Evolutionary conservation across 2,329 filamentous ascomycete genomes (phyloP).

Genomic region (Endoconidiophora laricicola): DNA sequence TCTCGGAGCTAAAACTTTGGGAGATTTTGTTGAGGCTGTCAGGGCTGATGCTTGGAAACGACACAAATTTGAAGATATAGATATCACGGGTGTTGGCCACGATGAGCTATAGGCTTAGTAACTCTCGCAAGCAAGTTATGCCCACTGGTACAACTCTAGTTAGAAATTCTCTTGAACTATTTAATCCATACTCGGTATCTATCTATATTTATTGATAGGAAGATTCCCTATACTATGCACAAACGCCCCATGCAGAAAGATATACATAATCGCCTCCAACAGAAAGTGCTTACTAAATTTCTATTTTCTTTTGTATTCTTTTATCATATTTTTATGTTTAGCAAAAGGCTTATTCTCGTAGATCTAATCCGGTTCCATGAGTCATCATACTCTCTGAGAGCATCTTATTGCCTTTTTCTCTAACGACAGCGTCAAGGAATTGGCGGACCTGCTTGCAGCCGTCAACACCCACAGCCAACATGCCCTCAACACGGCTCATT

Average conservation of each 20-base stretch:
- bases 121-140: not conserved
- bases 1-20: constrained; percentile 41
- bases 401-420: constrained; percentile 50
- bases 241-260: too few species aligned
- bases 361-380: not conserved
- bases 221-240: too few species aligned
- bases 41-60: constrained; percentile 76
- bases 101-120: constrained; percentile 12
- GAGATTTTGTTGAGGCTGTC: constrained; percentile 82
- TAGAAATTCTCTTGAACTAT: too few species aligned
- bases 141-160: too few species aligned
- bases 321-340: too few species aligned
- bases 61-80: constrained; percentile 53
- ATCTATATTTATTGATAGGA: too few species aligned
- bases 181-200: too few species aligned
- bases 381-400: constrained; percentile 20
- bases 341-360: not conserved
- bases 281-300: too few species aligned
- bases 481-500: constrained; percentile 64
- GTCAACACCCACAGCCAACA: constrained; percentile 84
- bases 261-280: too few species aligned
- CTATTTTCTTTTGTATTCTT: too few species aligned
- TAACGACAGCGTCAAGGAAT: constrained; percentile 66
- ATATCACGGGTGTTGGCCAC: constrained; percentile 25
- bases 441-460: constrained; percentile 74